Evolutionary conservation across 108 stramenopile genomes (phyloP), one percentile per base, ranked within the genome.

Genomic region (Seminavis robusta): DNA sequence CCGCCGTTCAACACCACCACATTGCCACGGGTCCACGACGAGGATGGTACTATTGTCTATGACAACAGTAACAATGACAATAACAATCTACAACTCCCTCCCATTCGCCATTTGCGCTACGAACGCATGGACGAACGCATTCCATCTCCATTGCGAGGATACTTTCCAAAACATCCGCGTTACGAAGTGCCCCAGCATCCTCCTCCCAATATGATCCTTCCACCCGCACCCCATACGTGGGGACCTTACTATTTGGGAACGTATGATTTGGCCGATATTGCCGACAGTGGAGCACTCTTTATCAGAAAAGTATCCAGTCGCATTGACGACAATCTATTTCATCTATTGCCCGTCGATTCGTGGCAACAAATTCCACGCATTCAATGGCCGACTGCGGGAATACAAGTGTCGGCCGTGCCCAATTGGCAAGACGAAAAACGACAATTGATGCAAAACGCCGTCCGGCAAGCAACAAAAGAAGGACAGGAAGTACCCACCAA

Each of bases 71-170:
- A 17, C 4, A 26, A 9, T 32, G 29, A 13, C 9, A 54, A 32
- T 34, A 38, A 27, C 8, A 49, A 23, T 15, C 6, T 10, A 26
- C 21, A 6, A 6, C 9, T 8, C 6, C 29, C 19, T 40, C 27
- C 38, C 27, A 46, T 59, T 13, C 30, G 11, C 6, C 63, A 76
- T 31, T 56, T 86, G 30, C 76, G 93, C 25, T 94, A 89, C 65
- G 92, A 94, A 67, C 84, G 92, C 13, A 94, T 94, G 92, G 92
- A 94, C 37, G 89, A 94, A 43, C 86, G 91, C 56, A 50, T 56
- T 24, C 89, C 88, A 11, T 71, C 72, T 37, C 75, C 89, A n/a
- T 73, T 45, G 21, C n/a, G n/a, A n/a, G 85, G 84, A 38, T 51
- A 20, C 30, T 76, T 58, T 69, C 59, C 69, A 37, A 44, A 46